Conservation (phyloP, 2,329 filamentous ascomycete species). For the Harringtonia aguacate region DNA sequence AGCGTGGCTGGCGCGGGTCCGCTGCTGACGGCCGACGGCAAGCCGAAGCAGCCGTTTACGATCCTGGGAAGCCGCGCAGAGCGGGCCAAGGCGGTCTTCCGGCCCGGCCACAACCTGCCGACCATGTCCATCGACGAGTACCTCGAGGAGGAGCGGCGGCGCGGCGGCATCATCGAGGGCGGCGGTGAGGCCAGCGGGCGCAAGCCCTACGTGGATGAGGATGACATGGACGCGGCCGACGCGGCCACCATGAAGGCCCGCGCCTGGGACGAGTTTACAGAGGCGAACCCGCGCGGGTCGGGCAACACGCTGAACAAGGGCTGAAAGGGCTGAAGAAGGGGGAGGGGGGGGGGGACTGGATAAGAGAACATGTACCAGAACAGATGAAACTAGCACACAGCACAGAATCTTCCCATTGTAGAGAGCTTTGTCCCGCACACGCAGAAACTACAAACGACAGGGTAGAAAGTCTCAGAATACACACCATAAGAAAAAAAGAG, state of each 20-base stretch:
- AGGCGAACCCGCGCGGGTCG: constrained; percentile 75
- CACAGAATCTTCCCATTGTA: too few relatives aligned
- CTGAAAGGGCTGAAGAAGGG: too few relatives aligned
- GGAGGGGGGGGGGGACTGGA: too few relatives aligned
- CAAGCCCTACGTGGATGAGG: constrained; percentile 70
- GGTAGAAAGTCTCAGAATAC: too few relatives aligned
- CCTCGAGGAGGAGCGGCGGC: constrained; percentile 74
- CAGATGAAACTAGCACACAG: too few relatives aligned
- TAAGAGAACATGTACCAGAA: too few relatives aligned
- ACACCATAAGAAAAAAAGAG: too few relatives aligned
- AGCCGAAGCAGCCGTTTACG: constrained; percentile 84
- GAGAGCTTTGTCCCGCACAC: too few relatives aligned
- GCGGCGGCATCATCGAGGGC: constrained; percentile 85
- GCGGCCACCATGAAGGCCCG: constrained; percentile 86
- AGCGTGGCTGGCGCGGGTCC: constrained; percentile 40
- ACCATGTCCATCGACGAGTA: constrained; percentile 99
- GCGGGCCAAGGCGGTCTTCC: constrained; percentile 71
- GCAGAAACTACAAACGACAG: too few relatives aligned
- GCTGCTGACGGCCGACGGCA: constrained; percentile 66
- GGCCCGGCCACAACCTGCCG: constrained; percentile 82
- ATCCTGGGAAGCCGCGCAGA: constrained; percentile 68
- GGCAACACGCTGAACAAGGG: constrained; percentile 80
- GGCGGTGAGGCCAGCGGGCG: constrained; percentile 66
- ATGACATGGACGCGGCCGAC: constrained; percentile 80
- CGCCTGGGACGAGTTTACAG: constrained; percentile 89